phyloP scores from a whole-genome alignment of 108 stramenopile species.

The Nitzschia putrida region DNA sequence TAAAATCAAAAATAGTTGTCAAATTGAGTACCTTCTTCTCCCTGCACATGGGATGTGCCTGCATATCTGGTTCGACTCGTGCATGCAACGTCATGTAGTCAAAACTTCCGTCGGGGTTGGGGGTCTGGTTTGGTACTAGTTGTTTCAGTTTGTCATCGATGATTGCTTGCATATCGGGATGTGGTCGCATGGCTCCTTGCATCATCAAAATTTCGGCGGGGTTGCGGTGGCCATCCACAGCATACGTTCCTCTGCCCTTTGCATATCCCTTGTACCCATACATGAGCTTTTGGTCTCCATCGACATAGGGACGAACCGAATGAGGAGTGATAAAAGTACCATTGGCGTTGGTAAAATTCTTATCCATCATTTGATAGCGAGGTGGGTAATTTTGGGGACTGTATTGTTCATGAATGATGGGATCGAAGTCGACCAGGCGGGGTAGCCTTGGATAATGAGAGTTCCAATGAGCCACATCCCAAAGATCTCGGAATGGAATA shows the following conservation, averaged over 20 bases:
- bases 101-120: too few species aligned
- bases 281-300: slow-evolving; percentile 1
- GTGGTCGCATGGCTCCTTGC: slow-evolving; percentile 31
- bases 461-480: slow-evolving; percentile 39
- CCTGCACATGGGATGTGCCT: slow-evolving; percentile 21
- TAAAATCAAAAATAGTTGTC: slow-evolving; percentile 25
- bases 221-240: slow-evolving; percentile 1
- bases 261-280: slow-evolving; percentile 10
- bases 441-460: slow-evolving; percentile 15
- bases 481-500: slow-evolving; percentile 21
- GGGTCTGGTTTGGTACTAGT: too few species aligned
- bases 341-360: neutral
- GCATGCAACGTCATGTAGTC: slow-evolving; percentile 42
- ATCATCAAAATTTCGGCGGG: slow-evolving; percentile 34
- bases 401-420: slow-evolving; percentile 26
- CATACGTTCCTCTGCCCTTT: slow-evolving; percentile 9
- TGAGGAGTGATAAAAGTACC: neutral
- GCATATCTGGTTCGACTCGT: slow-evolving; percentile 50
- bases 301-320: slow-evolving; percentile 12
- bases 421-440: slow-evolving; percentile 19
- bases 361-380: neutral
- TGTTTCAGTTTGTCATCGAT: slow-evolving; percentile 1
- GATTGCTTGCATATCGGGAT: slow-evolving; percentile 20
- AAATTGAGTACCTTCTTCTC: slow-evolving; percentile 30
- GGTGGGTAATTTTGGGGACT: neutral